Conservation (phyloP, 2,329 filamentous ascomycete genomes). For the Boeremia lycopersici region DNA sequence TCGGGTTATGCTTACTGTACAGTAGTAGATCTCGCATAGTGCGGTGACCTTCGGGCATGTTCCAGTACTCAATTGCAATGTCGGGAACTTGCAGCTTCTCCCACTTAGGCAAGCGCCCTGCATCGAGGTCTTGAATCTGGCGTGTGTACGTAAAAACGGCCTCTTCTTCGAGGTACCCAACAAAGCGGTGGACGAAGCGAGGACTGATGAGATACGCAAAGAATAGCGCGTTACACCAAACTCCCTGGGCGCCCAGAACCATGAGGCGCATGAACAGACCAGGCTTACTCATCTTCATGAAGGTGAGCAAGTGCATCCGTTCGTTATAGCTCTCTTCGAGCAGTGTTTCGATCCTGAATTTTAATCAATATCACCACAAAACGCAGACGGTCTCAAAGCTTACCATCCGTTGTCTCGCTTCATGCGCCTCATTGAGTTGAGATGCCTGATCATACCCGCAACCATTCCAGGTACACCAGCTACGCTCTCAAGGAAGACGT, state of each 20-base stretch:
- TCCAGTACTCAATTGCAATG: constrained; percentile 90
- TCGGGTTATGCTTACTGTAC: constrained; percentile 68
- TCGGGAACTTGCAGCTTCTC: constrained; percentile 78
- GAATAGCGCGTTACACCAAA: constrained; percentile 97
- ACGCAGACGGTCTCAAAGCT: constrained; percentile 1
- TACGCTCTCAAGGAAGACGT: constrained; percentile 93
- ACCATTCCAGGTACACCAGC: constrained; percentile 98
- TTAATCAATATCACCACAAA: constrained; percentile 11
- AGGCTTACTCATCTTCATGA: constrained; percentile 87
- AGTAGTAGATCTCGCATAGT: constrained; percentile 86
- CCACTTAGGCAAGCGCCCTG: constrained; percentile 84
- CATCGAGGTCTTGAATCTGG: constrained; percentile 84
- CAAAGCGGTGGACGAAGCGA: constrained; percentile 89
- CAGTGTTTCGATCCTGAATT: constrained; percentile 81
- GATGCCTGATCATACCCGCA: constrained; percentile 88
- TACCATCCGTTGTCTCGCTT: constrained; percentile 91
- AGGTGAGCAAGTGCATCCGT: constrained; percentile 89
- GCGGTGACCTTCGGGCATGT: constrained; percentile 82
- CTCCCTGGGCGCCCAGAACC: constrained; percentile 87
- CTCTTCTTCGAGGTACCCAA: constrained; percentile 96
- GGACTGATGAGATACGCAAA: constrained; percentile 85
- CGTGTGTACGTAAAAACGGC: constrained; percentile 94
- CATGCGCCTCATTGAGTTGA: constrained; percentile 81
- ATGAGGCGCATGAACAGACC: constrained; percentile 90
- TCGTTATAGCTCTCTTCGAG: constrained; percentile 92